phyloP scores from a whole-genome alignment of 441 rosid genomes.

The Theobroma grandiflorum region DNA sequence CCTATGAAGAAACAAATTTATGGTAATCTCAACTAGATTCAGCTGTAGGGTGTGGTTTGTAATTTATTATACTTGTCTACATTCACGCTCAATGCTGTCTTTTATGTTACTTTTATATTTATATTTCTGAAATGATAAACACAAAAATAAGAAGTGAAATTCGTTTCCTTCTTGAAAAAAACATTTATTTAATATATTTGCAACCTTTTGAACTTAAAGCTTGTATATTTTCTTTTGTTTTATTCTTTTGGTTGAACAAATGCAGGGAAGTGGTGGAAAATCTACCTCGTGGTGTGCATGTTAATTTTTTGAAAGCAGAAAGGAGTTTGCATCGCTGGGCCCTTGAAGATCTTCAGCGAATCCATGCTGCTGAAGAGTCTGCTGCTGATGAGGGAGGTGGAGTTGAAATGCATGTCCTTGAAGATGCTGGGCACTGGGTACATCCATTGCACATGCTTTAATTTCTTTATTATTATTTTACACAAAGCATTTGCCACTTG shows the following conservation, averaged over 20 bases:
- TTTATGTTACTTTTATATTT: background rate
- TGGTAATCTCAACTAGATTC: conserved; percentile 55
- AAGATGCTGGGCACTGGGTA: conserved; percentile 99
- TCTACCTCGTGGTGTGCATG: conserved; percentile 87
- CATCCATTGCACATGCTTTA: conserved; percentile 31
- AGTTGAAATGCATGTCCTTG: conserved; percentile 97
- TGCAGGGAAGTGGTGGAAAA: conserved; percentile 87
- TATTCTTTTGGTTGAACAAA: conserved; percentile 27
- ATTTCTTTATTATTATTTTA: conserved; percentile 9
- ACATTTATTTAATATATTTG: background rate
- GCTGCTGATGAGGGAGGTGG: conserved; percentile 92
- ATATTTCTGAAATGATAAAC: background rate
- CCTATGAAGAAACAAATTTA: conserved; percentile 89
- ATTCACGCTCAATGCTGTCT: conserved; percentile 5
- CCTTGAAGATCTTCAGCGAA: conserved; percentile 86
- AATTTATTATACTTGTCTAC: background rate
- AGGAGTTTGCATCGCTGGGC: conserved; percentile 99
- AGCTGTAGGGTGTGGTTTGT: background rate
- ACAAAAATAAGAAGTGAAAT: background rate
- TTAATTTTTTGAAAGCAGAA: conserved; percentile 93
- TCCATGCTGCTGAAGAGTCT: conserved; percentile 85
- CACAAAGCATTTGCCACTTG: background rate
- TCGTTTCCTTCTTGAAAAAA: conserved; percentile 11
- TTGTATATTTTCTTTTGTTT: background rate
- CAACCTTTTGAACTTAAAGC: background rate